Conservation (phyloP, 1,284 basidiomycete genomes). For the Malassezia restricta region DNA sequence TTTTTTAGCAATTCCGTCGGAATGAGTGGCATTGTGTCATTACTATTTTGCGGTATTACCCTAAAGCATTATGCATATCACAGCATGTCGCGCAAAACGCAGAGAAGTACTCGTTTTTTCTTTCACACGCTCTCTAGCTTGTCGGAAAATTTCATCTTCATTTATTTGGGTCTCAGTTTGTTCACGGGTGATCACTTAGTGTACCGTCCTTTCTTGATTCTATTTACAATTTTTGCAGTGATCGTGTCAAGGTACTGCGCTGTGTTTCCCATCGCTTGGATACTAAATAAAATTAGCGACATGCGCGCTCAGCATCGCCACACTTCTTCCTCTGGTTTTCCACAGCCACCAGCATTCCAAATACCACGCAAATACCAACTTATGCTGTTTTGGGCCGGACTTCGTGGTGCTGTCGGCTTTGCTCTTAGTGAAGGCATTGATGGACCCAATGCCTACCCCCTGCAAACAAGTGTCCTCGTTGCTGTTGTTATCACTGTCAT, state of each 20-base stretch:
- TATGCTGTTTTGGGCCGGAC: slow-evolving; percentile 89
- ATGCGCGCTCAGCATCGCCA: slow-evolving; percentile 58
- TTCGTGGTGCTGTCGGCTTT: slow-evolving; percentile 90
- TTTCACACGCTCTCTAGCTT: slow-evolving; percentile 42
- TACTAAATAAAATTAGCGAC: slow-evolving; percentile 78
- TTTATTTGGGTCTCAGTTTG: slow-evolving; percentile 88
- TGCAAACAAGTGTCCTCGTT: slow-evolving; percentile 85
- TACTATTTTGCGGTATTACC: slow-evolving; percentile 96
- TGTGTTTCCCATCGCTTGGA: slow-evolving; percentile 90
- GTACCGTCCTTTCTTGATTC: slow-evolving; percentile 89
- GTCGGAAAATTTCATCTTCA: slow-evolving; percentile 98
- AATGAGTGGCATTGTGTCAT: slow-evolving; percentile 94
- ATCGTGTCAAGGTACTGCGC: slow-evolving; percentile 88
- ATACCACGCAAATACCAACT: slow-evolving; percentile 43
- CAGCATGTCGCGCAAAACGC: slow-evolving; percentile 91
- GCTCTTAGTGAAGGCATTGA: slow-evolving; percentile 90
- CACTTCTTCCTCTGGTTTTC: slow-evolving; percentile 22
- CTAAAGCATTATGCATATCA: slow-evolving; percentile 99
- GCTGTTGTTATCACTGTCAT: slow-evolving; percentile 91
- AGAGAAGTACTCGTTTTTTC: slow-evolving; percentile 82
- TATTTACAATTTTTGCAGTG: slow-evolving; percentile 57
- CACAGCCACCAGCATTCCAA: slow-evolving; percentile 4
- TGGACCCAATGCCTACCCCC: slow-evolving; percentile 74
- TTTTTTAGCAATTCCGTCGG: slow-evolving; percentile 91
- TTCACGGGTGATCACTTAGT: slow-evolving; percentile 81